These are phyloP conservation scores for Ustilago curta DNA, from an alignment of 1,284 basidiomycete genomes.

Conservation along the genomic window DNA sequence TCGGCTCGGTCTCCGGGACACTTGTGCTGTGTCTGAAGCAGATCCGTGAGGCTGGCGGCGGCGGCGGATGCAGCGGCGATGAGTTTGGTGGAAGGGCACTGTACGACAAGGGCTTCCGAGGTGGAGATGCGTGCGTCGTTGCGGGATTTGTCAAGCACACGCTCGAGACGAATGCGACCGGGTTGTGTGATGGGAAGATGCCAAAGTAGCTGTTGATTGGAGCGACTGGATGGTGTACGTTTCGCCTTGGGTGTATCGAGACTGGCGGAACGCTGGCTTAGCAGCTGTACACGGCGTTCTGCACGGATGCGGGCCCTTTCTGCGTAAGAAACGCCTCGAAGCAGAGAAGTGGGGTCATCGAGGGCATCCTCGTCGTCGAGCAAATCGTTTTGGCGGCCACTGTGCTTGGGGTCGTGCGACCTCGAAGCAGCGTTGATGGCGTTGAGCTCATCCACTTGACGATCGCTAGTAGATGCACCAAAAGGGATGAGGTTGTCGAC, in stretches of 20 bases:
- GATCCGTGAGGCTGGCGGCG: slow-evolving; percentile 1
- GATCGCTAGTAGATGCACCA: slow-evolving; percentile 16
- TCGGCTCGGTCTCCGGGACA: slow-evolving; percentile 62
- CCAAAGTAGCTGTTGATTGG: slow-evolving; percentile 49
- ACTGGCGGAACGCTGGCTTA: slow-evolving; percentile 15
- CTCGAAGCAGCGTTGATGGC: slow-evolving; percentile 34
- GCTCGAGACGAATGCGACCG: slow-evolving; percentile 60
- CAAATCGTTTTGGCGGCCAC: slow-evolving; percentile 16
- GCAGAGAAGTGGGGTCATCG: slow-evolving; percentile 39
- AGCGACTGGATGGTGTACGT: slow-evolving; percentile 8
- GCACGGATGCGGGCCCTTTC: slow-evolving; percentile 43
- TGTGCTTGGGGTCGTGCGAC: slow-evolving; percentile 9
- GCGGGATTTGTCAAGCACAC: slow-evolving; percentile 62
- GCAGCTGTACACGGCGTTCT: slow-evolving; percentile 30
- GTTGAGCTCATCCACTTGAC: slow-evolving; percentile 29
- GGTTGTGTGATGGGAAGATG: slow-evolving; percentile 54
- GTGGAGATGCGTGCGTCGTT: slow-evolving; percentile 57
- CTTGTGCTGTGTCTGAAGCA: slow-evolving; percentile 38
- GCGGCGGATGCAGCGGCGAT: slow-evolving; percentile 15
- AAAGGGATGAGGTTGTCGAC: slow-evolving; percentile 76
- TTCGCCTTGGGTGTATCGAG: slow-evolving; percentile 37
- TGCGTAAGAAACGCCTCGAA: slow-evolving; percentile 42
- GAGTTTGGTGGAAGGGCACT: slow-evolving; percentile 62
- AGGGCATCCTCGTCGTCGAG: slow-evolving; percentile 41
- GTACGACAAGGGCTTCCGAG: slow-evolving; percentile 60